These are phyloP conservation scores for Dittrichia graveolens DNA, from an alignment of 129 eudicot genomes.

Conservation along the genomic window DNA sequence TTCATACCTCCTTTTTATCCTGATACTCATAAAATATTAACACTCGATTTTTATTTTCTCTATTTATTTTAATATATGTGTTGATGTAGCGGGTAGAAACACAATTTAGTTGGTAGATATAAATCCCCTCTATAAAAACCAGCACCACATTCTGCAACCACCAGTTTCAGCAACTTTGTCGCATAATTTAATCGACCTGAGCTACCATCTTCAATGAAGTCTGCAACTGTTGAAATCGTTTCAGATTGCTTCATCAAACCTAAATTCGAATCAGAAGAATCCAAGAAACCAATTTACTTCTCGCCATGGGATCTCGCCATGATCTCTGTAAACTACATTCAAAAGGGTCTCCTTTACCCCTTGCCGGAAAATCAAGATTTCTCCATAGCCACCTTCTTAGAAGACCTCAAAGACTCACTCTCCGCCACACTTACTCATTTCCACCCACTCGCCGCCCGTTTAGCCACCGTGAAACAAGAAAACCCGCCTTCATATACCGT, in stretches of 20 bases:
- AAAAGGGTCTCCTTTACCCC: conserved; percentile 56
- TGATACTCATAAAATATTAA: no score
- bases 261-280: conserved; percentile 27
- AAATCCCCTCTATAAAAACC: background rate
- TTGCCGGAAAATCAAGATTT: conserved; percentile 27
- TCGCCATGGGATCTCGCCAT: conserved; percentile 58
- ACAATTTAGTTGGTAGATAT: no score
- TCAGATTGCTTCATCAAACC: conserved; percentile 68
- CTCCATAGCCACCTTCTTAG: conserved; percentile 30
- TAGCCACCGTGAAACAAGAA: conserved; percentile 37
- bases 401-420: conserved; percentile 55
- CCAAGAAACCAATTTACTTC: conserved; percentile 49
- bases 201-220: conserved; percentile 20
- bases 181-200: background rate
- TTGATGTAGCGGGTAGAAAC: no score
- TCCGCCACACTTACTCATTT: conserved; percentile 56
- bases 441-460: conserved; percentile 66
- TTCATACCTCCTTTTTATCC: no score
- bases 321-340: conserved; percentile 51
- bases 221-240: conserved; percentile 31
- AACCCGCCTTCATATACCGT: conserved; percentile 36
- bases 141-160: background rate
- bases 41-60: no score
- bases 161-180: no score
- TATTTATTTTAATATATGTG: no score